Evolutionary conservation across 768 basidiomycete species (phyloP).

Genomic region (Mycena crocata): DNA sequence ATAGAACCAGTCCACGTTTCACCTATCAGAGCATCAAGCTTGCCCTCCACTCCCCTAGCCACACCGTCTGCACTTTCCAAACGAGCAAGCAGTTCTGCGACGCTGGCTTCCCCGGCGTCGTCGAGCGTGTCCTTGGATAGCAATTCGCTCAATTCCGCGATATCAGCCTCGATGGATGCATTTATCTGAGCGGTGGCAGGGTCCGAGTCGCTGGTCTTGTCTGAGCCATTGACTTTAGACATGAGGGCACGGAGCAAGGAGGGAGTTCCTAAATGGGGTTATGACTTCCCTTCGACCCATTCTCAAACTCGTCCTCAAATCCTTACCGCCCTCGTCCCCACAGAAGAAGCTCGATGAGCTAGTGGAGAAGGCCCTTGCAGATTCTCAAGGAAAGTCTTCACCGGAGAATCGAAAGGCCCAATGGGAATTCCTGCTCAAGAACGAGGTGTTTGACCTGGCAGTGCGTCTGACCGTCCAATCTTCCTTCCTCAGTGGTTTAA

Average conservation of each 20-base stretch:
- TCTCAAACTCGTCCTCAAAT: constrained; percentile 62
- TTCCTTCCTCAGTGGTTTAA: background rate
- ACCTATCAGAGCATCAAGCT: constrained; percentile 70
- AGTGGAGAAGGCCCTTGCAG: constrained; percentile 58
- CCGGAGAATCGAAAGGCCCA: constrained; percentile 73
- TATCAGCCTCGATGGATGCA: constrained; percentile 49
- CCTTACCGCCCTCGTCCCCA: constrained; percentile 64
- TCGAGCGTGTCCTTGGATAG: constrained; percentile 43
- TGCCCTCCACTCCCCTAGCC: constrained; percentile 70
- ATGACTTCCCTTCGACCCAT: constrained; percentile 67
- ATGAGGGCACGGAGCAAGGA: constrained; percentile 14
- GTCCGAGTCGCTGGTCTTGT: constrained; percentile 10
- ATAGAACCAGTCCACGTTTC: too few species aligned
- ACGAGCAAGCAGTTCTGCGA: constrained; percentile 64
- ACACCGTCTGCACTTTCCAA: constrained; percentile 70
- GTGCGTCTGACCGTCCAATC: constrained; percentile 54
- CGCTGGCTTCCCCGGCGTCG: constrained; percentile 53
- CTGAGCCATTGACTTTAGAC: too few species aligned
- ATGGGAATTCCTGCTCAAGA: constrained; percentile 81
- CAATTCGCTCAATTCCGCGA: constrained; percentile 46
- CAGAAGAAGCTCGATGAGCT: constrained; percentile 60
- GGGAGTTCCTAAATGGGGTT: constrained; percentile 12
- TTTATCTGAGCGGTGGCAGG: constrained; percentile 13
- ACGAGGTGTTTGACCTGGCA: constrained; percentile 78
- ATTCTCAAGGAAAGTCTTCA: constrained; percentile 55